phyloP scores from a whole-genome alignment of 306 rosid genomes.

The Cyamopsis tetragonoloba region DNA sequence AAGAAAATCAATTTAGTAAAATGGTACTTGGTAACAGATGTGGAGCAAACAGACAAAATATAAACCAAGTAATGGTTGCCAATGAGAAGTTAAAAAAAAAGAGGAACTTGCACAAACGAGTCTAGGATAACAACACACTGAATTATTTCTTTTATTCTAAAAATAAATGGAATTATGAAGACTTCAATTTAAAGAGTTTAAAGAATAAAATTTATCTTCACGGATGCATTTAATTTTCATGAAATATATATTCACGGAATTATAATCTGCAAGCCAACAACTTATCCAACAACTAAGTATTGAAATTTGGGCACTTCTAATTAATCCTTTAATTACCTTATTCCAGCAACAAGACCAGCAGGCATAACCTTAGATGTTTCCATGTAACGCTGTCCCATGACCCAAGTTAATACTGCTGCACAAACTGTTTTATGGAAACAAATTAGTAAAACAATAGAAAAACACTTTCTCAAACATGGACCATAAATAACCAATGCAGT shows the following conservation, averaged over 20 bases:
- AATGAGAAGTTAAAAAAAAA: conserved; percentile 8
- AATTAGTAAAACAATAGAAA: background rate
- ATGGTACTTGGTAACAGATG: background rate
- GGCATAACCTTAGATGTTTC: conserved; percentile 84
- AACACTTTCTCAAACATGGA: background rate
- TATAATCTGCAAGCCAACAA: conserved; percentile 2
- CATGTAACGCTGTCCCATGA: conserved; percentile 81
- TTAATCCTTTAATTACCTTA: conserved; percentile 50
- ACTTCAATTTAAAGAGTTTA: background rate
- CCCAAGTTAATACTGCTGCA: conserved; percentile 55
- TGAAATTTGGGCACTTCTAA: background rate
- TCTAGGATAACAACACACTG: background rate
- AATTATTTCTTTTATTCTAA: background rate
- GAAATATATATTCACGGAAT: background rate
- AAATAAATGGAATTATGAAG: conserved; percentile 5
- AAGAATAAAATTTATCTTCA: background rate
- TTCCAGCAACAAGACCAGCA: conserved; percentile 79
- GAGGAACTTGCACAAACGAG: background rate
- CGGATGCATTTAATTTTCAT: conserved; percentile 1
- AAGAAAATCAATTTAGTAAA: background rate
- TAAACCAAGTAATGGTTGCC: background rate
- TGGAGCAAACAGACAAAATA: background rate
- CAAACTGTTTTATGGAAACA: conserved; percentile 45
- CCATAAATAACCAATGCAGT: background rate
- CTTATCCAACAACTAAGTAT: background rate